Percentiles rank a stretch among this genome's conserved stretches.
Conservation (phyloP, 2,329 filamentous ascomycete species). For the Leptographium galeiforme region DNA sequence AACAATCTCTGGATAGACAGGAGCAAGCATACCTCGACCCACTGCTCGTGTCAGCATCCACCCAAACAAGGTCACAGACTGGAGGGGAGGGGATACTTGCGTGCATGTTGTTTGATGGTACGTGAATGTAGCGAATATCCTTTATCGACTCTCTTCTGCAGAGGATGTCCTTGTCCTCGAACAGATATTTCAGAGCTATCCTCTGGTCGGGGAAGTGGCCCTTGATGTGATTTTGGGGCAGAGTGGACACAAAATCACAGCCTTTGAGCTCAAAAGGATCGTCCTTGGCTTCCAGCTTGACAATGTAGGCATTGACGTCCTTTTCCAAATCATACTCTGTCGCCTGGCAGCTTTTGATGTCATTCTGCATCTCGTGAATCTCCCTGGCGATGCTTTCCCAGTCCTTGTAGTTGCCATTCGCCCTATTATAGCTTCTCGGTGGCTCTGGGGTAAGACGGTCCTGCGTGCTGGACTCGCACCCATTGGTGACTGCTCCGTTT, state of each 20-base stretch:
- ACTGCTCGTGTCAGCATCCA: slow-evolving; percentile 8
- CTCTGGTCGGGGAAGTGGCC: neutral
- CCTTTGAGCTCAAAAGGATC: neutral
- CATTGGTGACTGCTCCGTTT: neutral
- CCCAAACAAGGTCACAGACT: neutral
- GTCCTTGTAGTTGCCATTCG: neutral
- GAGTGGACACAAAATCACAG: neutral
- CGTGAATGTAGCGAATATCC: slow-evolving; percentile 11
- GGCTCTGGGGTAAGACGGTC: neutral
- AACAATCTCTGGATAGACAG: no score
- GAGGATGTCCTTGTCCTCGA: neutral
- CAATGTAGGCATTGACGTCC: slow-evolving; percentile 4
- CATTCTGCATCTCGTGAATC: neutral
- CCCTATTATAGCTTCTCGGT: neutral
- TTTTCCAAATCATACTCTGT: neutral
- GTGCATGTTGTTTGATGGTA: slow-evolving; percentile 13
- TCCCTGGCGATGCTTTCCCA: neutral
- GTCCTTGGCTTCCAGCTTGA: neutral
- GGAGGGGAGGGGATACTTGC: slow-evolving; percentile 2
- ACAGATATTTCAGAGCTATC: neutral
- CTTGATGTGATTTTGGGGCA: neutral
- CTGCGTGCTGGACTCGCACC: neutral
- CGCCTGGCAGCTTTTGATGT: neutral
- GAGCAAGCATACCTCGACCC: slow-evolving; percentile 14
- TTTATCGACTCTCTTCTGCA: no score